Conservation (phyloP, 2,329 filamentous ascomycete genomes). For the Verticillium alfalfae region DNA sequence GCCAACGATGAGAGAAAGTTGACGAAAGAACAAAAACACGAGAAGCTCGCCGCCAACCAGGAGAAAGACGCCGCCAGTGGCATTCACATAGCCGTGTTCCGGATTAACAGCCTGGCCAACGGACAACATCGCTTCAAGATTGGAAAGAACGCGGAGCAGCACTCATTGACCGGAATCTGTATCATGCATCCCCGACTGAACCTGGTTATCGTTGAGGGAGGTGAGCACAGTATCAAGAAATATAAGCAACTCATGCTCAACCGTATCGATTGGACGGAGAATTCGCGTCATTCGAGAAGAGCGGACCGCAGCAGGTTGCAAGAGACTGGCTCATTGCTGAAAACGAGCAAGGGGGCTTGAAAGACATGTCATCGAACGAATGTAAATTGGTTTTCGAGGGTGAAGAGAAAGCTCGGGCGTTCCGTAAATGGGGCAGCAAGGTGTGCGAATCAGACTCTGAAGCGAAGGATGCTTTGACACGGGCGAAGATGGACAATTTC, state of each 20-base stretch:
- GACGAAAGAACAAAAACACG: conserved; percentile 78
- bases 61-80: conserved; percentile 84
- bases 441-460: conserved; percentile 91
- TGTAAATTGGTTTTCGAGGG: conserved; percentile 89
- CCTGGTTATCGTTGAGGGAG: conserved; percentile 87
- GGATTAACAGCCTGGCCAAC: conserved; percentile 82
- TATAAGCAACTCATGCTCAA: conserved; percentile 93
- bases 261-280: conserved; percentile 93
- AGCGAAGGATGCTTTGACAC: conserved; percentile 71
- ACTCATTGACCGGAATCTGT: conserved; percentile 81
- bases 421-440: conserved; percentile 82
- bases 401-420: conserved; percentile 72
- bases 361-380: conserved; percentile 76
- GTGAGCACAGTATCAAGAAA: conserved; percentile 71
- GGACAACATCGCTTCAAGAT: conserved; percentile 93
- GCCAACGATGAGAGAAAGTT: conserved; percentile 82
- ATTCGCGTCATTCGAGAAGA: conserved; percentile 59
- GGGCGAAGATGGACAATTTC: conserved; percentile 90
- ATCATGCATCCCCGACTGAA: conserved; percentile 87
- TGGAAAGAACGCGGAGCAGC: conserved; percentile 84
- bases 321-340: conserved; percentile 75
- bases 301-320: conserved; percentile 56
- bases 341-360: conserved; percentile 71
- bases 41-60: conserved; percentile 79
- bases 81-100: conserved; percentile 82